phyloP scores from a whole-genome alignment of 805 yeast species.

The Teunomyces funiuensis region DNA sequence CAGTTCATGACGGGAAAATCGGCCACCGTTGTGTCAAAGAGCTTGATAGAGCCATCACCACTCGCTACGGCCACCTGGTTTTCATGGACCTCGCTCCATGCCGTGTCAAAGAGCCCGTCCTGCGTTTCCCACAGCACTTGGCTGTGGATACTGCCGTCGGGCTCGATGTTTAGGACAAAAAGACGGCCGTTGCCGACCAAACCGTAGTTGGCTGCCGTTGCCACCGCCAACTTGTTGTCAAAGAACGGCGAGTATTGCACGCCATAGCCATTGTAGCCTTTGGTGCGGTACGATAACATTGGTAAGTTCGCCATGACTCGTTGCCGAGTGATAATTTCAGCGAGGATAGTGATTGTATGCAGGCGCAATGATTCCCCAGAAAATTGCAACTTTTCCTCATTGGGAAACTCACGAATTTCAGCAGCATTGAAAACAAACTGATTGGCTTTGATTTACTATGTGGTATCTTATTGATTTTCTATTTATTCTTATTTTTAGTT shows the following conservation, averaged over 20 bases:
- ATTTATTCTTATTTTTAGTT: too few relatives aligned
- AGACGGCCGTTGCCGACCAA: constrained; percentile 91
- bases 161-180: constrained; percentile 64
- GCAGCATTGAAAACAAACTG: too few relatives aligned
- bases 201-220: constrained; percentile 90
- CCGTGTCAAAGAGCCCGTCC: constrained; percentile 83
- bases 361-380: too few relatives aligned
- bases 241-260: constrained; percentile 89
- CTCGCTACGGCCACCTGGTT: constrained; percentile 79
- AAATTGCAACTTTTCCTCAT: too few relatives aligned
- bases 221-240: constrained; percentile 87
- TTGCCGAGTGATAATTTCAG: background rate
- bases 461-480: too few relatives aligned
- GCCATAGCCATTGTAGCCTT: constrained; percentile 83
- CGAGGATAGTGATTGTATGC: background rate
- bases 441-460: too few relatives aligned
- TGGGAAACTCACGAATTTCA: too few relatives aligned
- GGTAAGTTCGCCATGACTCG: background rate
- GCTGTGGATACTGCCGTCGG: constrained; percentile 58
- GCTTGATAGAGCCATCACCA: constrained; percentile 86
- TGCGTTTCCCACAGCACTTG: constrained; percentile 78
- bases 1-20: constrained; percentile 72
- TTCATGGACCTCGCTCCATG: constrained; percentile 91
- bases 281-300: constrained; percentile 74
- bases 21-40: constrained; percentile 71